phyloP scores from a whole-genome alignment of 257 asterid species.

The Ligustrum vulgare region DNA sequence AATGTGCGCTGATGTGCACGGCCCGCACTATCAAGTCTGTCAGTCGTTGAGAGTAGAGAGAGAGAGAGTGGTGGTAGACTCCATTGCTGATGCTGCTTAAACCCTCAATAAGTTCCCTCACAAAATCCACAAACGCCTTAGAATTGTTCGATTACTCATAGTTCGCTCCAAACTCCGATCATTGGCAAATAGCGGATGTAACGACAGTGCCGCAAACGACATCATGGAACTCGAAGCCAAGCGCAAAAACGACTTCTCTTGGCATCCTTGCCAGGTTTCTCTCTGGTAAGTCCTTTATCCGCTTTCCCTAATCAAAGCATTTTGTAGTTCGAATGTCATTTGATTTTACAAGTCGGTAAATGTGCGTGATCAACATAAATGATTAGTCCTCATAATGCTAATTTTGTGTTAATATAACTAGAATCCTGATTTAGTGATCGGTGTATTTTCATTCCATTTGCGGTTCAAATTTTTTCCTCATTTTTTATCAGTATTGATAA shows the following conservation, averaged over 20 bases:
- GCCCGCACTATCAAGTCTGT: not conserved
- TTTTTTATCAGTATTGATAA: not conserved
- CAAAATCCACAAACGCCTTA: not conserved
- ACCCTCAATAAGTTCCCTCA: not conserved
- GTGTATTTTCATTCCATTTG: not conserved
- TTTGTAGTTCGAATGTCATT: not conserved
- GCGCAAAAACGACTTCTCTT: constrained; percentile 54
- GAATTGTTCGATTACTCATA: constrained; percentile 5
- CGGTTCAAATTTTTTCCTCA: not conserved
- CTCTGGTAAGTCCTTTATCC: constrained; percentile 36
- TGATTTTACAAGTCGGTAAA: not conserved
- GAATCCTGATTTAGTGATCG: not conserved
- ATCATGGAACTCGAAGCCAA: constrained; percentile 51
- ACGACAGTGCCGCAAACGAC: constrained; percentile 23
- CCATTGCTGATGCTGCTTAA: not conserved
- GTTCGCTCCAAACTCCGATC: constrained; percentile 7
- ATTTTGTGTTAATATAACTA: not conserved
- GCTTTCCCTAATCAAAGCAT: not conserved
- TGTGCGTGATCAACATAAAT: not conserved
- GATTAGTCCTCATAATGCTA: not conserved
- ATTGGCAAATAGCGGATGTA: constrained; percentile 32
- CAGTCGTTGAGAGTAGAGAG: not conserved
- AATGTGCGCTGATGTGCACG: not conserved
- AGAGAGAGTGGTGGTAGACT: not conserved
- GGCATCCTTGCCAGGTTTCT: constrained; percentile 69